phyloP scores from a whole-genome alignment of 2,329 filamentous ascomycete genomes.

The Cryphonectria japonica region DNA sequence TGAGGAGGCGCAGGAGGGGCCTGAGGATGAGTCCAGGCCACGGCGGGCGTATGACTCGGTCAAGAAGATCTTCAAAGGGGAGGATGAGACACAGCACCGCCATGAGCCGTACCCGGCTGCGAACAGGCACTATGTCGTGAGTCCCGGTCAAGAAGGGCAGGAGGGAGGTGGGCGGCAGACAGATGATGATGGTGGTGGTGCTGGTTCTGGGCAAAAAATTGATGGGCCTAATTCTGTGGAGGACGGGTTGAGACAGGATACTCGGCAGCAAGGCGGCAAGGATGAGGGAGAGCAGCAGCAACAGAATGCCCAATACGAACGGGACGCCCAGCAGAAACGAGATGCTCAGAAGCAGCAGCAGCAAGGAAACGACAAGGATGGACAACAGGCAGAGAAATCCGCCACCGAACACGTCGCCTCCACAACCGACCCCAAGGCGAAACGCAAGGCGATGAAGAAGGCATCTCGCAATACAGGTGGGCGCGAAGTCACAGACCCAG shows the following conservation, averaged over 20 bases:
- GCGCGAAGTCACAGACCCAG: slow-evolving; percentile 71
- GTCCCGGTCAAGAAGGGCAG: slow-evolving; percentile 12
- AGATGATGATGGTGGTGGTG: not conserved
- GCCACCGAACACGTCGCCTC: slow-evolving; percentile 43
- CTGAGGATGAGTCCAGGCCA: slow-evolving; percentile 41
- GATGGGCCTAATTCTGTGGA: slow-evolving; percentile 11
- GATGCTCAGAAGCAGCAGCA: slow-evolving; percentile 25
- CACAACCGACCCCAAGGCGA: slow-evolving; percentile 49
- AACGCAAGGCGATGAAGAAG: slow-evolving; percentile 54
- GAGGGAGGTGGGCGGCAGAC: not conserved
- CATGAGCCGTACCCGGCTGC: slow-evolving; percentile 43
- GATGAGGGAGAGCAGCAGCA: slow-evolving; percentile 22
- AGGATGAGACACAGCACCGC: slow-evolving; percentile 36
- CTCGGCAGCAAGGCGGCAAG: slow-evolving; percentile 11
- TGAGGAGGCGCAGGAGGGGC: slow-evolving; percentile 37
- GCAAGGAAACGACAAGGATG: slow-evolving; percentile 27
- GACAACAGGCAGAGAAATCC: slow-evolving; percentile 35
- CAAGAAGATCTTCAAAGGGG: slow-evolving; percentile 42
- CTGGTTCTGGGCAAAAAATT: not conserved
- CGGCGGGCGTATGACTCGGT: slow-evolving; percentile 42
- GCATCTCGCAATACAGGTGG: slow-evolving; percentile 49
- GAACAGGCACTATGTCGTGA: slow-evolving; percentile 38
- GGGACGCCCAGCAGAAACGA: slow-evolving; percentile 5
- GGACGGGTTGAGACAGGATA: slow-evolving; percentile 26
- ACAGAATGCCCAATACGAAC: not conserved